A percentile compares a stretch with the other conserved stretches of the same genome.
Evolutionary conservation across 257 asterid species (phyloP).

Genomic region (Salvia splendens): DNA sequence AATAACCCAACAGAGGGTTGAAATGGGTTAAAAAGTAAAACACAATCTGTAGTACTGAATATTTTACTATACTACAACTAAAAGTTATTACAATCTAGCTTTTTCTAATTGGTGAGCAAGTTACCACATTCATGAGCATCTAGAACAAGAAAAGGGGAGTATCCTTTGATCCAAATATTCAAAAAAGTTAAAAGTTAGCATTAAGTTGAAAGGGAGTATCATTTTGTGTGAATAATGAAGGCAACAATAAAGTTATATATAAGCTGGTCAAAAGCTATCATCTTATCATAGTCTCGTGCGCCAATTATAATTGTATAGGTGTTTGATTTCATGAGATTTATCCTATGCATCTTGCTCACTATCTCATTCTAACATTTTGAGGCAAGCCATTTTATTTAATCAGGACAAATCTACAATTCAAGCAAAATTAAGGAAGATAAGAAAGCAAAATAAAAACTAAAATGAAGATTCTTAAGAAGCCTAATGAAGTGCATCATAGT

Average conservation of each 20-base stretch:
- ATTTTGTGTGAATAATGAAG: slow-evolving; percentile 11
- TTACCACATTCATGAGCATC: not conserved
- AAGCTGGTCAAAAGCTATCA: not conserved
- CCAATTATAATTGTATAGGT: not conserved
- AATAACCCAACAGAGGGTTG: not conserved
- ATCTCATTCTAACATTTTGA: not conserved
- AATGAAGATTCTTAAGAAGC: not conserved
- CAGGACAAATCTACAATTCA: not conserved
- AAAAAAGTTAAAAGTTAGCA: not conserved
- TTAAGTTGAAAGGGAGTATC: slow-evolving; percentile 17
- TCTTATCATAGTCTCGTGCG: slow-evolving; percentile 4
- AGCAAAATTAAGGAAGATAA: not conserved
- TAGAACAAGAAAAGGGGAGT: not conserved
- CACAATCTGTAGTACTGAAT: not conserved
- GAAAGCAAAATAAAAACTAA: not conserved
- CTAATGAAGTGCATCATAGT: slow-evolving; percentile 1
- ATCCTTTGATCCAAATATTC: not conserved
- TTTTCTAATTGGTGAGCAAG: not conserved
- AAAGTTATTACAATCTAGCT: slow-evolving; percentile 9
- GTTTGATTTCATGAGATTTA: not conserved
- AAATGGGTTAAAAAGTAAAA: not conserved
- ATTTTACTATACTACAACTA: not conserved
- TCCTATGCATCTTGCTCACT: slow-evolving; percentile 5
- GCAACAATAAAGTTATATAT: not conserved
- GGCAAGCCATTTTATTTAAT: not conserved